phyloP scores from a whole-genome alignment of 176 grass and related monocot genomes.

The Oryza longistaminata region DNA sequence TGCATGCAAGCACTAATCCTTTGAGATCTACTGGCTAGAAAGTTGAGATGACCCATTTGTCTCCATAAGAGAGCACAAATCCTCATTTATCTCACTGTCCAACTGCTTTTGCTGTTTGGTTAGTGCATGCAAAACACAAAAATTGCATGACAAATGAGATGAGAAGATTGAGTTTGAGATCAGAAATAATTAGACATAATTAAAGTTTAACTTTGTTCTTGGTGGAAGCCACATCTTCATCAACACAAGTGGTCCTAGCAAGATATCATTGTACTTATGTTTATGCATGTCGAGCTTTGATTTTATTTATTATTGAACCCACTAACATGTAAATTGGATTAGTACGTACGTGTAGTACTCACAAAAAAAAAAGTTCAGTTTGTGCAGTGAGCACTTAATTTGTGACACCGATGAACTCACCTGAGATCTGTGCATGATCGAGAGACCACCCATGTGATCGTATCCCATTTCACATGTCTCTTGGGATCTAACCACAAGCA shows the following conservation, averaged over 20 bases:
- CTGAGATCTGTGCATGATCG: not conserved
- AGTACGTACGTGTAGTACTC: not conserved
- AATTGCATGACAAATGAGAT: not conserved
- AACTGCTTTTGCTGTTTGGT: not conserved
- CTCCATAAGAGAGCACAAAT: not conserved
- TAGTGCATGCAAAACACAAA: not conserved
- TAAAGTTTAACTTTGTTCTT: not conserved
- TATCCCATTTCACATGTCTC: not conserved
- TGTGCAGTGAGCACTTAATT: not conserved
- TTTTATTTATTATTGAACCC: not conserved
- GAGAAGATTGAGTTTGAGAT: not conserved
- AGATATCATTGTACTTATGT: not conserved
- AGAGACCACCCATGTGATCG: not conserved
- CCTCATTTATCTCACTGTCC: not conserved
- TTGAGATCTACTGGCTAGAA: not conserved
- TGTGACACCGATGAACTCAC: not conserved
- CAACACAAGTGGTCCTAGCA: not conserved
- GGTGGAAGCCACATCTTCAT: slow-evolving; percentile 23
- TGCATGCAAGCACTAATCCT: not conserved
- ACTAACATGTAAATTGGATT: not conserved
- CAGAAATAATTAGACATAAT: not conserved
- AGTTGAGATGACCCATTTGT: not conserved
- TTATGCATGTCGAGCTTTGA: not conserved
- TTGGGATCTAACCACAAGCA: not conserved
- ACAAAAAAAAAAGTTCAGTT: not conserved